Base-by-base conservation (phyloP, 768 basidiomycete genomes). In the Suillus sp. region DNA sequence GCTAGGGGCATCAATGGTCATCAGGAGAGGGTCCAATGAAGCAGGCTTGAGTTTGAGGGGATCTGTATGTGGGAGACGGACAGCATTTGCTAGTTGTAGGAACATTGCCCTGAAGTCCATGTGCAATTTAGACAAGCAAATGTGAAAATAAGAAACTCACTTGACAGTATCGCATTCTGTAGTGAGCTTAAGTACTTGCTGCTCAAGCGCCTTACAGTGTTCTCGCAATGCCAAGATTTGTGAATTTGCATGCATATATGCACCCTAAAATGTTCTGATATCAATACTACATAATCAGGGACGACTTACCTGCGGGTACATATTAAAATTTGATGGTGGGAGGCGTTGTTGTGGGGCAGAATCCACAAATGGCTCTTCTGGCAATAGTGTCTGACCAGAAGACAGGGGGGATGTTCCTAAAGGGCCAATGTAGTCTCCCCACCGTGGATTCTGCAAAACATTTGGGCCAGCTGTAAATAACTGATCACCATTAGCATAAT, bases 171-270 rank as follows among this genome's bases (percentile, higher is more conserved):
- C 10, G 4, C 22, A 10, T 13, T 51, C 47, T 2, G 51, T 58
- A 14, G 3, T 63, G 5, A 63, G 40, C 27, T 48, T 22, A 2
- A 50, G 27, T 2, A 63, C 7, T 32, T 59, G 47, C 5, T 40
- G 20, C 47, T 63, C 56, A 4, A 63, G 43, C 4, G 3, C 35
- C 16, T 16, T 16, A 7, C 56, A 63, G 22, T 8, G 27, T 32
- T 59, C 45, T 9, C 59, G 45, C 4, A 63, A 48, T 22, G 30
- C 22, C 0, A 47, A 38, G 8, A 35, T 6, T 30, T 50, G 48
- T 10, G 45, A 40, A 9, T n/a, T 30, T 11, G 61, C 51, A 16
- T n/a, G 63, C 59, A 45, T 62, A 62, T 64, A 64, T 64, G 63
- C 14, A 2, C 50, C 35, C 50, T 64, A 54, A 61, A 38, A 14